Evolutionary conservation across 805 yeast species (phyloP), one percentile per base, ranked within the genome.

Genomic region (Wickerhamiella hasegawae): DNA sequence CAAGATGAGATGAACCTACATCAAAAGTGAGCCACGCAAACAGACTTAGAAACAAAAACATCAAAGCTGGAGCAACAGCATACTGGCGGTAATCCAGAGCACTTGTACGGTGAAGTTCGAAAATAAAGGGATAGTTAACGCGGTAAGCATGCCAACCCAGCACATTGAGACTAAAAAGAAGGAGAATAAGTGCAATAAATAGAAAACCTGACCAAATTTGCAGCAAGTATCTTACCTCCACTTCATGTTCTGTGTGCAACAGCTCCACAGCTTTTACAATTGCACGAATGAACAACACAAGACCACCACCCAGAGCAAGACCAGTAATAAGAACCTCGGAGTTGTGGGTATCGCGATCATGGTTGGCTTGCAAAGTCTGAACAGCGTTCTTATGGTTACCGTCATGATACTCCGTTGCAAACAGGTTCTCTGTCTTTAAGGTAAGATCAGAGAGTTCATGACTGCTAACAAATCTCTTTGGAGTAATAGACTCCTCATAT

Each of bases 161-260:
- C 49, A 92, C 73, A 51, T 81, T 73, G 30, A 79, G 38, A 11
- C 76, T 74, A 51, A 85, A 75, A 2, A 82, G 57, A 18, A 75
- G 45, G 4, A 73, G 58, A 48, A 77, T 66, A n/a, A 85, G 43
- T 22, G 66, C 60, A 4, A 76, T 53, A 39, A 84, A 48, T 45
- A 83, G 68, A 54, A 83, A 84, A 1, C 97, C 97, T 6, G 77
- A 96, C 94, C 95, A 90, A 3, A 90, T 65, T 47, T 92, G 97
- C 28, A 87, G 54, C 37, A 87, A 49, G 39, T 59, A 75, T 30
- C 54, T 59, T 0, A 76, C 79, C 41, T 76, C 78, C 3, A 71
- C 51, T 4, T 38, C 40, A 0, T 65, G 60, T 14, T 60, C 53
- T 1, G 63, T 41, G 18, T 66, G 66, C 10, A 36, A 31, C 3